Conservation (phyloP, 495 filamentous ascomycete genomes). For the Penicillium riverlandense region DNA sequence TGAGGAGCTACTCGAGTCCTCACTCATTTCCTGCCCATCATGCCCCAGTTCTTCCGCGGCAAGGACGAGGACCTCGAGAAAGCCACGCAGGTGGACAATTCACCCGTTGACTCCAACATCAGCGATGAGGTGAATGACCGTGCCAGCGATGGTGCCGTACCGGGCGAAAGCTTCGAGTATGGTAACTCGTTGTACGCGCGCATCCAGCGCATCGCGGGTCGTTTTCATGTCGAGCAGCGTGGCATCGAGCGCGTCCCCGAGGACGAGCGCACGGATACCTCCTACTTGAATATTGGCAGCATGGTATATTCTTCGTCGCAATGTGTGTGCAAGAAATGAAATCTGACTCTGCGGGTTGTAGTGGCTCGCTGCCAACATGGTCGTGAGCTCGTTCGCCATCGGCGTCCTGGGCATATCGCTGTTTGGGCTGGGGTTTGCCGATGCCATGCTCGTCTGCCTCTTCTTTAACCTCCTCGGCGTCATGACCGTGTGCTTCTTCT, state of each 20-base stretch:
- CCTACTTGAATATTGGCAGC: slow-evolving; percentile 61
- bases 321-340: not conserved
- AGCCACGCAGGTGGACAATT: slow-evolving; percentile 27
- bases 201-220: slow-evolving; percentile 61
- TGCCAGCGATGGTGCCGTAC: slow-evolving; percentile 47
- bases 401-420: slow-evolving; percentile 62
- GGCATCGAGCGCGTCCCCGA: slow-evolving; percentile 77
- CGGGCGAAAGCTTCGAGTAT: slow-evolving; percentile 53
- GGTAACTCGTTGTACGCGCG: slow-evolving; percentile 58
- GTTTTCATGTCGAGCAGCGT: slow-evolving; percentile 65
- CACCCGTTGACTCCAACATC: slow-evolving; percentile 20
- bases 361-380: slow-evolving; percentile 85
- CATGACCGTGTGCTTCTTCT: slow-evolving; percentile 71
- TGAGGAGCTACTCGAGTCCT: too few relatives aligned
- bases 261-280: slow-evolving; percentile 62
- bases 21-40: too few relatives aligned
- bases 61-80: slow-evolving; percentile 32
- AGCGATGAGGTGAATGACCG: slow-evolving; percentile 24
- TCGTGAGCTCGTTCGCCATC: slow-evolving; percentile 75
- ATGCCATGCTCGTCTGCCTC: slow-evolving; percentile 67
- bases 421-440: slow-evolving; percentile 66
- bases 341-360: slow-evolving; percentile 22
- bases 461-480: slow-evolving; percentile 76
- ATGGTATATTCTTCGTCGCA: slow-evolving; percentile 49
- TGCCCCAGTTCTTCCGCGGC: not conserved